Percentiles rank a stretch among this genome's conserved stretches.
phyloP scores from a whole-genome alignment of 2,329 filamentous ascomycete species.

The Nectriaceae sp. region DNA sequence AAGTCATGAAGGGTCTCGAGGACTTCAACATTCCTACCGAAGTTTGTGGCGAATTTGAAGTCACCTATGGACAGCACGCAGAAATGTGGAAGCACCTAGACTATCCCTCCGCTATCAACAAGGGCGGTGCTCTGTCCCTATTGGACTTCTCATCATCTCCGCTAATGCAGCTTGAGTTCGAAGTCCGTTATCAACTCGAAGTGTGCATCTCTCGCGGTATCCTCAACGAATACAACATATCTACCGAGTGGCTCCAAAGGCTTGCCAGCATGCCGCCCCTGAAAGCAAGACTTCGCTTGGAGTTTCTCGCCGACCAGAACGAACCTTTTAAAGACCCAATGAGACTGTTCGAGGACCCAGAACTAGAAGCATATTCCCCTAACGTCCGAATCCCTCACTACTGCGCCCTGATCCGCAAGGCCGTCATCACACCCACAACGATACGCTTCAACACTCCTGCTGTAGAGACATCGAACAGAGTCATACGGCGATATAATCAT shows the following conservation, averaged over 20 bases:
- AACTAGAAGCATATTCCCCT: conserved; percentile 49
- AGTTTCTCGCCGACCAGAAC: conserved; percentile 70
- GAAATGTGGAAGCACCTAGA: conserved; percentile 37
- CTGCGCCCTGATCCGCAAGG: conserved; percentile 75
- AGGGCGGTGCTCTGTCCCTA: conserved; percentile 30
- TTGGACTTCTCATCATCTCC: conserved; percentile 20
- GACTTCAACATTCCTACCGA: conserved; percentile 72
- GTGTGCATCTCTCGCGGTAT: conserved; percentile 83
- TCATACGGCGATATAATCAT: conserved; percentile 73
- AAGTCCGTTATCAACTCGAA: conserved; percentile 86
- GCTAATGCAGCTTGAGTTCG: conserved; percentile 58
- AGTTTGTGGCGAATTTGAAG: conserved; percentile 41
- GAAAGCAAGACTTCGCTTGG: conserved; percentile 68
- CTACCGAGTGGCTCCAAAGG: conserved; percentile 63
- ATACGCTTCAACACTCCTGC: conserved; percentile 76
- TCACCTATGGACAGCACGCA: conserved; percentile 27
- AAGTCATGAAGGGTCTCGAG: conserved; percentile 54
- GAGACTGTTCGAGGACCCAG: conserved; percentile 64
- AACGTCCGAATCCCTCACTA: conserved; percentile 64
- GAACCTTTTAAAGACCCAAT: conserved; percentile 68
- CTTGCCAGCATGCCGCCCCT: conserved; percentile 49
- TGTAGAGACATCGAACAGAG: conserved; percentile 84
- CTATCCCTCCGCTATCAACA: conserved; percentile 13
- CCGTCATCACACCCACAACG: conserved; percentile 79
- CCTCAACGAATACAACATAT: conserved; percentile 76